Evolutionary conservation across 225 moss, liverwort and hornwort genomes (phyloP).

Genomic region (Thuidium tamariscinum): DNA sequence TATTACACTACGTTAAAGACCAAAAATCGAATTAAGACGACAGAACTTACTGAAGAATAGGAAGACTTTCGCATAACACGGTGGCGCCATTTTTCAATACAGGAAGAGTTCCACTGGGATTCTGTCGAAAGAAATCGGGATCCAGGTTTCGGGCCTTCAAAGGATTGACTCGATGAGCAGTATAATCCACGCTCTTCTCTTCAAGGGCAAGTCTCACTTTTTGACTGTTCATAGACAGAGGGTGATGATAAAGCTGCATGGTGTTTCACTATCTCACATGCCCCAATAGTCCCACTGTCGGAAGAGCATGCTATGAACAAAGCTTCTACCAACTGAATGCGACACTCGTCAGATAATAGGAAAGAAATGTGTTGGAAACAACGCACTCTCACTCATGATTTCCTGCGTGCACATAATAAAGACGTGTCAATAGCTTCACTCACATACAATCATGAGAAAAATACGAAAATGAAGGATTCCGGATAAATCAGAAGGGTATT

Average conservation of each 20-base stretch:
- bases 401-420: slow-evolving; percentile 6
- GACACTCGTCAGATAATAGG: background rate
- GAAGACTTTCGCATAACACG: slow-evolving; percentile 46
- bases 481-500: background rate
- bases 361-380: background rate
- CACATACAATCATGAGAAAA: background rate
- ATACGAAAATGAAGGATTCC: background rate
- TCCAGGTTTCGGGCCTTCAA: slow-evolving; percentile 61
- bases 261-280: slow-evolving; percentile 19
- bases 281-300: background rate
- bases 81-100: slow-evolving; percentile 39
- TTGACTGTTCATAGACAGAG: slow-evolving; percentile 63
- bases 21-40: background rate
- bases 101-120: slow-evolving; percentile 49
- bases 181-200: slow-evolving; percentile 55
- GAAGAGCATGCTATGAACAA: slow-evolving; percentile 5
- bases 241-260: slow-evolving; percentile 70
- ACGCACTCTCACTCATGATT: background rate
- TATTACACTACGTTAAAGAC: background rate
- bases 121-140: slow-evolving; percentile 63
- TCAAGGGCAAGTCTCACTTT: slow-evolving; percentile 63
- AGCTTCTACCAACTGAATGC: background rate
- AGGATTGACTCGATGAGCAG: slow-evolving; percentile 52
- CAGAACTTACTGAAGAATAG: slow-evolving; percentile 53
- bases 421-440: background rate